phyloP scores from a whole-genome alignment of 148 eudicot species.

The Rhododendron mucronatum region DNA sequence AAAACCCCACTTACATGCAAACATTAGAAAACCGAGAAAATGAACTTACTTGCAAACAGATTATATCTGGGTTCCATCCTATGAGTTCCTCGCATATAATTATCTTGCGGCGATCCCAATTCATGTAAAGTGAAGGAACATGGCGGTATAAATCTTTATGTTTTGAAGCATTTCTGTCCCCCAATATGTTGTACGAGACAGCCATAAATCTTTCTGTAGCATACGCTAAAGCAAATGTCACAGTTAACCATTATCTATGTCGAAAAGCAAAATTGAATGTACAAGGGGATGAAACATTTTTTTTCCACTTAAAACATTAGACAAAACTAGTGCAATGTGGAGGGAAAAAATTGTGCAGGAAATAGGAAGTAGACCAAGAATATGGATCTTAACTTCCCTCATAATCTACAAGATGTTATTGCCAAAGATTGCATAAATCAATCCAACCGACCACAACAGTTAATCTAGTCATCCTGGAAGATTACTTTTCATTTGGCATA shows the following conservation, averaged over 20 bases:
- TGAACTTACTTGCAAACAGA: conserved; percentile 31
- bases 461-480: background rate
- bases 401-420: background rate
- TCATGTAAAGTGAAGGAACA: conserved; percentile 25
- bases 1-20: background rate
- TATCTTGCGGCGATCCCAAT: conserved; percentile 26
- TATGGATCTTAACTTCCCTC: background rate
- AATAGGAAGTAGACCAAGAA: background rate
- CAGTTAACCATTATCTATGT: background rate
- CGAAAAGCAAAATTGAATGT: background rate
- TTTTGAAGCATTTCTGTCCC: conserved; percentile 30
- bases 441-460: background rate
- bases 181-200: conserved; percentile 33
- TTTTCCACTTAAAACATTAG: background rate
- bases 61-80: conserved; percentile 27
- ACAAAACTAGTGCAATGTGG: background rate
- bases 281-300: background rate
- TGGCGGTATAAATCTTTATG: conserved; percentile 29
- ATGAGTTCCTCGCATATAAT: conserved; percentile 23
- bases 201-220: conserved; percentile 21
- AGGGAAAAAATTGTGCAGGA: background rate
- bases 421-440: background rate
- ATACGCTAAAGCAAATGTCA: background rate
- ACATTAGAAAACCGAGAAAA: background rate
- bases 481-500: background rate